Evolutionary conservation across 2,329 filamentous ascomycete genomes (phyloP), one percentile per base, ranked within the genome.

Genomic region (Penicillium carneum): DNA sequence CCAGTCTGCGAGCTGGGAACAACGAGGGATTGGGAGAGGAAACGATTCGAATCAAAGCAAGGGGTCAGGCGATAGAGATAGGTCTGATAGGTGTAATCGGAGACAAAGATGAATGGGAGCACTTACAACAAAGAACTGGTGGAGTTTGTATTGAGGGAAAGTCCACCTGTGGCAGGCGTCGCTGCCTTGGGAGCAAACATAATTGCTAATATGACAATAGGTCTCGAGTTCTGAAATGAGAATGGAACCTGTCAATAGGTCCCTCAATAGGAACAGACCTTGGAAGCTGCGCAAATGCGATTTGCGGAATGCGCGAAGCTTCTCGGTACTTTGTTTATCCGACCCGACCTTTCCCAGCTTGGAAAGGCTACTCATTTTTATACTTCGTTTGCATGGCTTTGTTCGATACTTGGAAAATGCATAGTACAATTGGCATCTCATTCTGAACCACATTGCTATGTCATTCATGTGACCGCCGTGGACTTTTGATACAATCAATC

Each of bases 141-240:
- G 26, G 77, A 75, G 63, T 80, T 80, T 20, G 84, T 86, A 69
- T 86, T 87, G 69, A 86, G 81, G 61, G 80, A 83, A 71, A 86
- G 76, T 48, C 76, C 76, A 39, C 72, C 72, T 23, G 75, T 52
- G 26, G 74, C 65, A 59, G 69, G 68, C 18, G 71, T 69, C 33
- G 76, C 69, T 34, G 76, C 68, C 67, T 79, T 79, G 50, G 74
- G 62, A 56, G 71, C 71, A 64, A 79, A 79, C 76, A 79, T 78
- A 14, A 16, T 63, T 23, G 38, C 51, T 38, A 61, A 66, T 63
- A 59, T 42, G 47, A 42, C 26, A 60, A 63, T 61, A 42, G 34
- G 29, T 31, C 33, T 56, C n/a, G 20, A 45, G 29, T 53, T 18
- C 20, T 36, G 36, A 20, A 36, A 53, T 50, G 57, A 57, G 48